Base-by-base conservation (phyloP, 2,329 filamentous ascomycete species). In the Talaromyces pinophilus region DNA sequence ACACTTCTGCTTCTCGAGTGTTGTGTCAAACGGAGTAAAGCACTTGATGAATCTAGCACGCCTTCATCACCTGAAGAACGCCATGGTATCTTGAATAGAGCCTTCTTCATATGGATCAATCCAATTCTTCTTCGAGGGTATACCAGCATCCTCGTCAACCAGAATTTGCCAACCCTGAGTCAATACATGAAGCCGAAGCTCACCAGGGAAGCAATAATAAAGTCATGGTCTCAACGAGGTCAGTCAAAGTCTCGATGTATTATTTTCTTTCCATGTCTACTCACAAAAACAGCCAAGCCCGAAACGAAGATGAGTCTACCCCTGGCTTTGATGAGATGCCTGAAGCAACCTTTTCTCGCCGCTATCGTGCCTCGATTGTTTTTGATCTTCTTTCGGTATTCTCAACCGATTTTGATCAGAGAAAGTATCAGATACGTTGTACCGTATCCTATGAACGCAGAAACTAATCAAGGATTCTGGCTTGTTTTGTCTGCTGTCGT, bases 401-500 rank as follows among this genome's bases (percentile, higher is more conserved):
- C 71, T 25, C 78, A 80, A 59, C 78, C 78, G 30, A 69, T 80
- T n/a, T 71, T 80, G 3, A 68, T 81, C 5, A 74, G 77, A 38
- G 69, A 75, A 28, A 77, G 78, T 0, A 74, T 81, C 4, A 69
- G 68, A 4, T 79, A 75, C 62, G 73, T 78, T 19, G 66, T 68
- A 10, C 68, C 73, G 57, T 59, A 64, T 38, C 66, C 69, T 10
- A 71, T 73, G 1, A 71, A 72, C 5, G 76, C n/a, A 54, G 64
- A 77, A 44, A 68, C 73, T 17, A 80, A 79, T 2, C 80, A 80
- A 65, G 80, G 77, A 1, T 68, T 82, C 5, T 78, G 81, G 66
- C 80, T 78, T 11, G 79, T 81, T 17, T 81, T 78, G 62, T 70
- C 76, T 19, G 66, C 82, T 5, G 76, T 82, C 1, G 81, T 81